Percentiles rank a stretch among this genome's conserved stretches.
phyloP scores from a whole-genome alignment of 257 asterid species.

The Solanum megistacrolobum region DNA sequence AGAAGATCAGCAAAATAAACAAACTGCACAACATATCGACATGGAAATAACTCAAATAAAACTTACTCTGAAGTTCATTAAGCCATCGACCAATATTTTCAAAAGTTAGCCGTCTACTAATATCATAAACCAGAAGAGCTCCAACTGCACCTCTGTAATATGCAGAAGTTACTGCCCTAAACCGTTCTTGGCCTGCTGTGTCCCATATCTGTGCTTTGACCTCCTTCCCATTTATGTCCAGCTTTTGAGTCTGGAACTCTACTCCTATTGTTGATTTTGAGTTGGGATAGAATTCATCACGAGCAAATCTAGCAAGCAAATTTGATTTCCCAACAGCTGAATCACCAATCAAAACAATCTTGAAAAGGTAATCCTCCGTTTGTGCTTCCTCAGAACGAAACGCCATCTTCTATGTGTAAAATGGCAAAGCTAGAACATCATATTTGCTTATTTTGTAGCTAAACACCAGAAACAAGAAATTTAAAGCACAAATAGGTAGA shows the following conservation, averaged over 20 bases:
- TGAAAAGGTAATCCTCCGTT: slow-evolving; percentile 9
- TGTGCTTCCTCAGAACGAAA: not conserved
- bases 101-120: slow-evolving; percentile 83
- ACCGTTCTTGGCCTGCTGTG: slow-evolving; percentile 97
- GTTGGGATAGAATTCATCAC: slow-evolving; percentile 84
- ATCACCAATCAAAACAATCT: slow-evolving; percentile 30
- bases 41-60: not conserved
- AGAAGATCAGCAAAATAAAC: not conserved
- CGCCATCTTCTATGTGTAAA: slow-evolving; percentile 46
- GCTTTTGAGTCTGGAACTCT: slow-evolving; percentile 92
- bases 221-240: slow-evolving; percentile 80
- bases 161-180: slow-evolving; percentile 95
- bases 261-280: slow-evolving; percentile 96
- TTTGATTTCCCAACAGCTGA: slow-evolving; percentile 98
- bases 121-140: slow-evolving; percentile 89
- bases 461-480: not conserved
- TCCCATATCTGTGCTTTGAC: slow-evolving; percentile 98
- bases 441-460: slow-evolving; percentile 5
- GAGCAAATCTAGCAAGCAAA: slow-evolving; percentile 88
- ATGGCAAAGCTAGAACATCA: slow-evolving; percentile 23
- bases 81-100: slow-evolving; percentile 86
- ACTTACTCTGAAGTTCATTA: slow-evolving; percentile 92
- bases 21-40: not conserved
- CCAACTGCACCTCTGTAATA: slow-evolving; percentile 98
- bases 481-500: not conserved